Evolutionary conservation across 164 flowering plant genomes (phyloP).

Genomic region (Cinnamomum micranthum): DNA sequence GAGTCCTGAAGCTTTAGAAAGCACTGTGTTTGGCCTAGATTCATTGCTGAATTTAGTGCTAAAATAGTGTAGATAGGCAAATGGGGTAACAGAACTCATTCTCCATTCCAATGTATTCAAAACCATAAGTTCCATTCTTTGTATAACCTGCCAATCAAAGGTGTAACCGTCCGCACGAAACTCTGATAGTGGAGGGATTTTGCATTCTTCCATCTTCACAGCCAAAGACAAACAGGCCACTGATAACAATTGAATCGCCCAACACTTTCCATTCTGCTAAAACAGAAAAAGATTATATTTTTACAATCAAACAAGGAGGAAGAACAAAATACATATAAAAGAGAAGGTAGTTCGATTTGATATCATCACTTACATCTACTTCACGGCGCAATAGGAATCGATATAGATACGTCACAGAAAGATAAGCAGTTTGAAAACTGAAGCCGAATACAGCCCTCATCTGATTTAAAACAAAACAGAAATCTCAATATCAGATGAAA

Average conservation of each 20-base stretch:
- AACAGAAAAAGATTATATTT: conserved; percentile 4
- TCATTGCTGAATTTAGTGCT: conserved; percentile 32
- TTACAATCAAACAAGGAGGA: background rate
- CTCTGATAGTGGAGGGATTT: conserved; percentile 40
- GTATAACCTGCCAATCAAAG: conserved; percentile 44
- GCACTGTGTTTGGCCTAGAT: conserved; percentile 10
- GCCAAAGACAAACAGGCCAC: conserved; percentile 63
- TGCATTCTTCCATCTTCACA: conserved; percentile 71
- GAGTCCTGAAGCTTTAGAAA: conserved; percentile 29
- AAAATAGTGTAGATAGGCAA: conserved; percentile 50
- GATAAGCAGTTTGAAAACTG: conserved; percentile 49
- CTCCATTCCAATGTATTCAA: conserved; percentile 68
- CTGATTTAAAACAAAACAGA: conserved; percentile 31
- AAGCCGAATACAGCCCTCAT: conserved; percentile 43
- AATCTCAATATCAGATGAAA: background rate
- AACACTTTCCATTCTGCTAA: conserved; percentile 35
- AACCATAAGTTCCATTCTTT: conserved; percentile 67
- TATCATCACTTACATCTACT: conserved; percentile 43
- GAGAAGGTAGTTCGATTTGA: background rate
- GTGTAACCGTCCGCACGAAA: conserved; percentile 31
- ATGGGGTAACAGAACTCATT: conserved; percentile 59
- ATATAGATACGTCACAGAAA: conserved; percentile 57
- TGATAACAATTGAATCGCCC: conserved; percentile 59
- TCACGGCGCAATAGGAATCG: conserved; percentile 45
- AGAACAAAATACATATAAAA: background rate